Conservation (phyloP, 306 rosid genomes). For the Purshia tridentata region DNA sequence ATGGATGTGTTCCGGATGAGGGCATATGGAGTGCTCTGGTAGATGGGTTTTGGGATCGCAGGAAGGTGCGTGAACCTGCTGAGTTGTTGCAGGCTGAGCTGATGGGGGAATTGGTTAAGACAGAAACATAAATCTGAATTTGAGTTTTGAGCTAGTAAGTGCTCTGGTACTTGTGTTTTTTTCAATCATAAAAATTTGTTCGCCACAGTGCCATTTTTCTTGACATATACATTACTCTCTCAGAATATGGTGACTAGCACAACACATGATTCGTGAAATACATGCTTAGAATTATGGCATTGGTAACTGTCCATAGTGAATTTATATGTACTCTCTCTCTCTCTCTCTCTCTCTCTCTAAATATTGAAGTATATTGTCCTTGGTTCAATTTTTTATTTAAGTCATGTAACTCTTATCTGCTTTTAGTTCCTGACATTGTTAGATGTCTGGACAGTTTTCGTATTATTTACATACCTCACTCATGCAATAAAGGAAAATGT, state of each 20-base stretch:
- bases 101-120: constrained; percentile 26
- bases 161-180: background rate
- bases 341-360: background rate
- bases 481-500: background rate
- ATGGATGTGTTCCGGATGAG: constrained; percentile 69
- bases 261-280: background rate
- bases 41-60: constrained; percentile 64
- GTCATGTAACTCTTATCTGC: background rate
- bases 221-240: background rate
- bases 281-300: background rate
- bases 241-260: background rate
- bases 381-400: background rate
- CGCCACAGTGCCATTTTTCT: background rate
- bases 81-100: constrained; percentile 53
- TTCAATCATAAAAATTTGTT: background rate
- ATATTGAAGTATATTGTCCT: background rate
- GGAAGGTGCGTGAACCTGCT: constrained; percentile 62
- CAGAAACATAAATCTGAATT: background rate
- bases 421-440: background rate
- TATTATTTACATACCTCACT: background rate
- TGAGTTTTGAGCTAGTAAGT: background rate
- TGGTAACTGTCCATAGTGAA: background rate
- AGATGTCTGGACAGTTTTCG: background rate
- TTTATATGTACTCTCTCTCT: background rate
- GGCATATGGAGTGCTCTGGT: constrained; percentile 63